Conservation (phyloP, 2,329 filamentous ascomycete species). For the Colletotrichum liaoningense region DNA sequence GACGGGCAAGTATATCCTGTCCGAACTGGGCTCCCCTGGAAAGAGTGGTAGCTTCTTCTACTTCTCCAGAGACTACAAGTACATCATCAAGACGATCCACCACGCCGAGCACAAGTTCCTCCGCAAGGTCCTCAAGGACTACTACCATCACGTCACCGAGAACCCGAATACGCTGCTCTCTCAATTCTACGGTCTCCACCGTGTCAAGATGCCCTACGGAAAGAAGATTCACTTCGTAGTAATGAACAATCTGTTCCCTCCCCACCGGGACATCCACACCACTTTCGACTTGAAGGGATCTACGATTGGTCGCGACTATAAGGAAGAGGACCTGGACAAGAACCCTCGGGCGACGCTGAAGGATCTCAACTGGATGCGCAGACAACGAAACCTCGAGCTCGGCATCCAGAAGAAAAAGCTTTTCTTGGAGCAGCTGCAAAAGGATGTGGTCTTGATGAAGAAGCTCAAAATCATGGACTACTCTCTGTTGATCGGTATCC, state of each 20-base stretch:
- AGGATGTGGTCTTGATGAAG: slow-evolving; percentile 88
- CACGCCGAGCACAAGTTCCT: slow-evolving; percentile 93
- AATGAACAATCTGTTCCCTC: slow-evolving; percentile 99
- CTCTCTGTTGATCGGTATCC: slow-evolving; percentile 92
- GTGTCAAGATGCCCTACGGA: slow-evolving; percentile 98
- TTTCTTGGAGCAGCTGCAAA: slow-evolving; percentile 89
- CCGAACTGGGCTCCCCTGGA: slow-evolving; percentile 94
- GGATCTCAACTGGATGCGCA: slow-evolving; percentile 94
- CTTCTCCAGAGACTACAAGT: slow-evolving; percentile 99
- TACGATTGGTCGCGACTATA: slow-evolving; percentile 91
- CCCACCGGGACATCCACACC: slow-evolving; percentile 95
- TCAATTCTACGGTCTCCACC: slow-evolving; percentile 96
- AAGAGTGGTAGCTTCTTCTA: slow-evolving; percentile 99
- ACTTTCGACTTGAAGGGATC: slow-evolving; percentile 98
- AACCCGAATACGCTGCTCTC: slow-evolving; percentile 98
- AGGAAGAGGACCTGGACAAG: slow-evolving; percentile 85
- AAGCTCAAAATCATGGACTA: slow-evolving; percentile 98
- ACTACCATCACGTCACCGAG: slow-evolving; percentile 90
- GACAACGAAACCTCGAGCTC: slow-evolving; percentile 87
- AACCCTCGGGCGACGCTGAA: slow-evolving; percentile 96
- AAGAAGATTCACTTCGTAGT: slow-evolving; percentile 99
- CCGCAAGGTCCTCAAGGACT: slow-evolving; percentile 86
- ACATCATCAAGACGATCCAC: slow-evolving; percentile 99
- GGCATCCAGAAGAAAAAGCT: slow-evolving; percentile 88
- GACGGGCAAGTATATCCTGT: slow-evolving; percentile 98